phyloP scores from a whole-genome alignment of 306 rosid species.

The Herpetospermum pedunculosum region DNA sequence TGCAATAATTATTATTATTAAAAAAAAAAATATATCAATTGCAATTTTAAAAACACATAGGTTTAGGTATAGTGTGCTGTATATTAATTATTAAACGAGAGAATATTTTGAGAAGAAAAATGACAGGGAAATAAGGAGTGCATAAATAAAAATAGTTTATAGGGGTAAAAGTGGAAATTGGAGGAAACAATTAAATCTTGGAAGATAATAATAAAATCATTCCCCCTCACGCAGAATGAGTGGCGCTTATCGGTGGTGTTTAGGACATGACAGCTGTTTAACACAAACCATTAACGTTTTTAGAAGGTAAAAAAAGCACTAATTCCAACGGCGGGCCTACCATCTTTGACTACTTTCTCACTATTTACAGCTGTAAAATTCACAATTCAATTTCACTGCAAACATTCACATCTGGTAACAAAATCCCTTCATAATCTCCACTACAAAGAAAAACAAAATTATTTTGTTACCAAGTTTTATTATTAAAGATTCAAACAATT shows the following conservation, averaged over 20 bases:
- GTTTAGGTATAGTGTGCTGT: too few species aligned
- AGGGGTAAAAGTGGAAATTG: constrained; percentile 2
- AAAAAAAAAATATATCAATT: too few species aligned
- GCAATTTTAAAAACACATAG: too few species aligned
- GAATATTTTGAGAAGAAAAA: neutral
- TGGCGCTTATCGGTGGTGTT: constrained; percentile 26
- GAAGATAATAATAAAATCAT: neutral
- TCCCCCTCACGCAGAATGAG: constrained; percentile 6
- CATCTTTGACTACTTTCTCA: constrained; percentile 46
- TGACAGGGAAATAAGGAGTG: neutral
- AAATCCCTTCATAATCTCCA: neutral
- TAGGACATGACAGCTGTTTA: constrained; percentile 92
- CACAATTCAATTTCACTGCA: neutral
- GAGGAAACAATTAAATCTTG: neutral
- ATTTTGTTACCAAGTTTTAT: too few species aligned
- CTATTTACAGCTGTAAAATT: constrained; percentile 38
- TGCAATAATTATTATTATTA: too few species aligned
- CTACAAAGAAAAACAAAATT: too few species aligned
- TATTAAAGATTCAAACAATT: too few species aligned
- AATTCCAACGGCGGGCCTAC: constrained; percentile 34
- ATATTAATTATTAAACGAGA: too few species aligned
- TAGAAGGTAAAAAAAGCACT: constrained; percentile 5
- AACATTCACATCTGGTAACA: neutral
- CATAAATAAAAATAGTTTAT: neutral
- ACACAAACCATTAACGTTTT: constrained; percentile 42